These are phyloP conservation scores for Thermothielavioides terrestris DNA, from an alignment of 495 filamentous ascomycete species.

Conservation along the genomic window DNA sequence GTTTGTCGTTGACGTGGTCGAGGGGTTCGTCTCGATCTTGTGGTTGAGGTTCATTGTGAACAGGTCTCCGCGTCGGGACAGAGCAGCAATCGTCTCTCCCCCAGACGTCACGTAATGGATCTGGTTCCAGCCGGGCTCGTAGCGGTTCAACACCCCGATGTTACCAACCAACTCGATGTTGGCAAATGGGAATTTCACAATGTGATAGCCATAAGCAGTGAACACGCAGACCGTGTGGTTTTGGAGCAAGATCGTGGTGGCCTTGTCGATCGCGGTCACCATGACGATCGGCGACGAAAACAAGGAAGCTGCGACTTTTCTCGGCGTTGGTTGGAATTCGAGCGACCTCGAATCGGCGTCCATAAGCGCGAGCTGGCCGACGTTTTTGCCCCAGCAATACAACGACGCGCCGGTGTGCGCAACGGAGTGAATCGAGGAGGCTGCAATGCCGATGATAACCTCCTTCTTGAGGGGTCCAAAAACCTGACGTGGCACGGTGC, in stretches of 20 bases:
- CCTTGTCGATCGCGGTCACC: slow-evolving; percentile 83
- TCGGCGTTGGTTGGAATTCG: slow-evolving; percentile 68
- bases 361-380: slow-evolving; percentile 87
- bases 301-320: slow-evolving; percentile 79
- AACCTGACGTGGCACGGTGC: slow-evolving; percentile 73
- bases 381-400: slow-evolving; percentile 93
- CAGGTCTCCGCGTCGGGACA: slow-evolving; percentile 74
- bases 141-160: slow-evolving; percentile 54
- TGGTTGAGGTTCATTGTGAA: slow-evolving; percentile 69
- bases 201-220: slow-evolving; percentile 85
- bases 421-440: slow-evolving; percentile 87
- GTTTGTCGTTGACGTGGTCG: slow-evolving; percentile 71
- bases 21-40: slow-evolving; percentile 50
- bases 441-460: slow-evolving; percentile 68
- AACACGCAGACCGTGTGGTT: slow-evolving; percentile 89
- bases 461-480: slow-evolving; percentile 89
- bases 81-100: slow-evolving; percentile 80
- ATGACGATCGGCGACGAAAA: slow-evolving; percentile 69
- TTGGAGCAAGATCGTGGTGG: slow-evolving; percentile 75
- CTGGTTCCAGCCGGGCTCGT: slow-evolving; percentile 52
- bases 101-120: slow-evolving; percentile 71
- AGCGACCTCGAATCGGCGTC: slow-evolving; percentile 90
- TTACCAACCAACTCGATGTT: slow-evolving; percentile 62
- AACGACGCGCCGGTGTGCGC: slow-evolving; percentile 73
- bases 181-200: slow-evolving; percentile 64